Evolutionary conservation across 164 flowering plant species (phyloP).

Genomic region (Echeveria elegans): DNA sequence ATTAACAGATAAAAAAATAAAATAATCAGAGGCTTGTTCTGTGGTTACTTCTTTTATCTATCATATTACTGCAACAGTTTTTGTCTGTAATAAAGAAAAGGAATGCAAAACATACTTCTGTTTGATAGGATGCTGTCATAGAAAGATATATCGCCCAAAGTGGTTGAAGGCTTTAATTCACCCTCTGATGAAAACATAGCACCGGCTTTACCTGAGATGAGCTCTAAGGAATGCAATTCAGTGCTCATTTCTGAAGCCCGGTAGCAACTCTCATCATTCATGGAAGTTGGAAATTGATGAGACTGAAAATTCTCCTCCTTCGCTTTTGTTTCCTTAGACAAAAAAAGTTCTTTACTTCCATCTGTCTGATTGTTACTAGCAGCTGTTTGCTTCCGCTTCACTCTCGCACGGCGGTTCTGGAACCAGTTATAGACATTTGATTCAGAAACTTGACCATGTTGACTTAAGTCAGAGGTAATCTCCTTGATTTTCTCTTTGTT

Average conservation of each 20-base stretch:
- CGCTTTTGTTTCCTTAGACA: slow-evolving; percentile 15
- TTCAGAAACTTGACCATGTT: slow-evolving; percentile 65
- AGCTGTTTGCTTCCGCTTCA: slow-evolving; percentile 45
- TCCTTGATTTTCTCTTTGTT: slow-evolving; percentile 50
- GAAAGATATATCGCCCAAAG: slow-evolving; percentile 9
- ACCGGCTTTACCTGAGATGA: slow-evolving; percentile 8
- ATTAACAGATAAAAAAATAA: background rate
- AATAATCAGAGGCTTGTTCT: background rate
- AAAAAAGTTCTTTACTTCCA: slow-evolving; percentile 17
- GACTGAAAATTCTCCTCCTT: slow-evolving; percentile 13
- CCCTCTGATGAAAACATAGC: slow-evolving; percentile 10
- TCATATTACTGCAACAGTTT: background rate
- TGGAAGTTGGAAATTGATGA: background rate
- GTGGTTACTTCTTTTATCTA: background rate
- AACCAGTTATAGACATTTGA: slow-evolving; percentile 81
- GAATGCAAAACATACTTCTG: background rate
- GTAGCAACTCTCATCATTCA: slow-evolving; percentile 10
- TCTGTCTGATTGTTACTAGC: slow-evolving; percentile 32
- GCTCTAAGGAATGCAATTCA: slow-evolving; percentile 13
- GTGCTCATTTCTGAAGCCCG: slow-evolving; percentile 16
- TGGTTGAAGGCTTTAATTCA: slow-evolving; percentile 11
- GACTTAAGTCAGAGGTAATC: slow-evolving; percentile 37
- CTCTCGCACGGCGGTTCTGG: slow-evolving; percentile 70
- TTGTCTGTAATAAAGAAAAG: background rate
- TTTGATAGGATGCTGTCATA: slow-evolving; percentile 7